These are phyloP conservation scores for Acanthamoeba divionensis DNA, from an alignment of 208 protist genomes.

Conservation along the genomic window DNA sequence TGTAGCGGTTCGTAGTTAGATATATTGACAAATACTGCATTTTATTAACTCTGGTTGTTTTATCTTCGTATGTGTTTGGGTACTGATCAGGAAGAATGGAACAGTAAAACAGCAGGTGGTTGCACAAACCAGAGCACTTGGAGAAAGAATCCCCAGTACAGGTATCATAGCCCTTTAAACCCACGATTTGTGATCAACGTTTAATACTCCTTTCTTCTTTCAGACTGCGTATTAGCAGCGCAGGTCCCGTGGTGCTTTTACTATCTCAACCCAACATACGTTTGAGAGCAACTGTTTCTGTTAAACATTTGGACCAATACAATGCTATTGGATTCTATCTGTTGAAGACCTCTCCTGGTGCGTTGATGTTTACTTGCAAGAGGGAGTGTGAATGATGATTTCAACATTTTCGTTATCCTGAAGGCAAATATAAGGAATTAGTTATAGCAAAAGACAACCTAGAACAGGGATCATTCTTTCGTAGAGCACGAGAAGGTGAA, in stretches of 20 bases:
- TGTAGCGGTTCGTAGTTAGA: background rate
- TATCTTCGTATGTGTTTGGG: background rate
- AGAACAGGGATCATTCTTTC: background rate
- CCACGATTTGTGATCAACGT: too few species aligned
- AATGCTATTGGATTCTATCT: constrained; percentile 40
- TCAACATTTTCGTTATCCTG: background rate
- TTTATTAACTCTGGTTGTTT: background rate
- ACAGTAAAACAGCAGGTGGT: background rate
- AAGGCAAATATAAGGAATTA: background rate
- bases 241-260: too few species aligned
- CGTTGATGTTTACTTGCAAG: background rate
- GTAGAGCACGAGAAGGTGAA: background rate
- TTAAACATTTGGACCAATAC: too few species aligned
- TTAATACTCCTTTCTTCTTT: too few species aligned
- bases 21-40: background rate
- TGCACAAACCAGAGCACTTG: background rate
- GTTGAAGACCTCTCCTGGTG: background rate
- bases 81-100: constrained; percentile 33
- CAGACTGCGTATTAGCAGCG: too few species aligned
- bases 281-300: too few species aligned
- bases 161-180: too few species aligned
- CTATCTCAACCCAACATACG: too few species aligned
- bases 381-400: background rate
- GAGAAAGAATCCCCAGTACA: constrained; percentile 43
- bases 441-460: background rate